Conservation (phyloP, 2,329 filamentous ascomycete species). For the Fusarium heterosporum region DNA sequence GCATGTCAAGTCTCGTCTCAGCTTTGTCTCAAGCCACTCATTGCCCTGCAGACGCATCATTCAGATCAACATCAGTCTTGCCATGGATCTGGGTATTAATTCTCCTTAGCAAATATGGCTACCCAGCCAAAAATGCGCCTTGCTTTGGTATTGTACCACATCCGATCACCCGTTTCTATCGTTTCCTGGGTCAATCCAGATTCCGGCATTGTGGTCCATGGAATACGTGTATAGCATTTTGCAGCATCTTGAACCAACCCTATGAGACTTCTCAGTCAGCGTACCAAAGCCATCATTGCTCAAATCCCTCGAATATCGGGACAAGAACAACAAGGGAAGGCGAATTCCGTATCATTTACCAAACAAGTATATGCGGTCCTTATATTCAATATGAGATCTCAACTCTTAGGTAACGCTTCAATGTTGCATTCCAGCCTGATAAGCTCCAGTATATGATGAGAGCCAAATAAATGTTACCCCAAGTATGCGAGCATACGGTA, state of each 20-base stretch:
- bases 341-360: not conserved
- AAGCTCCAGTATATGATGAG: not conserved
- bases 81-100: too few species aligned
- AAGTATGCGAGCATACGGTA: not conserved
- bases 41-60: conserved; percentile 27
- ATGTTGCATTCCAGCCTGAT: not conserved
- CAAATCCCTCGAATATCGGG: conserved; percentile 8
- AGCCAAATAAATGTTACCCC: not conserved
- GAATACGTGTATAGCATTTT: not conserved
- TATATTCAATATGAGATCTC: not conserved
- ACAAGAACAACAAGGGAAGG: conserved; percentile 9
- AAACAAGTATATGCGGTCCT: not conserved
- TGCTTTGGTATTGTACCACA: conserved; percentile 20
- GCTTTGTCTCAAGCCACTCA: conserved; percentile 22
- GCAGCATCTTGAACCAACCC: conserved; percentile 10
- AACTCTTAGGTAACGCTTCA: not conserved
- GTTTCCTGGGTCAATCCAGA: conserved; percentile 6
- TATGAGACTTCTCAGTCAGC: conserved; percentile 2
- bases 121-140: not conserved
- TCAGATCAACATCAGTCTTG: not conserved
- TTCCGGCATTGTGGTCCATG: conserved; percentile 4
- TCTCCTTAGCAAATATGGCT: not conserved
- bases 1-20: conserved; percentile 19
- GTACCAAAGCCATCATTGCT: conserved; percentile 8
- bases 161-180: conserved; percentile 24